Percentiles rank a stretch among this genome's conserved stretches.
Evolutionary conservation across 257 asterid species (phyloP).

Genomic region (Nicotiana sylvestris): DNA sequence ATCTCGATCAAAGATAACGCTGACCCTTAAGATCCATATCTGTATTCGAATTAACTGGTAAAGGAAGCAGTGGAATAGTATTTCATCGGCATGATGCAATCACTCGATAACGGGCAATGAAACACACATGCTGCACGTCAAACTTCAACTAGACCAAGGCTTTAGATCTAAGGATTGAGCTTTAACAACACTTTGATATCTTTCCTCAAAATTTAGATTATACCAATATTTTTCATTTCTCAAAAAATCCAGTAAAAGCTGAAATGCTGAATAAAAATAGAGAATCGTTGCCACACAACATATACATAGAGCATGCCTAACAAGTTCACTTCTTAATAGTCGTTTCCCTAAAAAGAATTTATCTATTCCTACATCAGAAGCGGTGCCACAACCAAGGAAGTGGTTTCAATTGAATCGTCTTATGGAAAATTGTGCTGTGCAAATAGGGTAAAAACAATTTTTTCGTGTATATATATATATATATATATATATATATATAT

Average conservation of each 20-base stretch:
- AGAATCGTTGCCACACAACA: not conserved
- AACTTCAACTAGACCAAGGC: not conserved
- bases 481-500: too few species aligned
- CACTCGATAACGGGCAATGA: not conserved
- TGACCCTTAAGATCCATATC: not conserved
- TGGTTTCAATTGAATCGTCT: too few species aligned
- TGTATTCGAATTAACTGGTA: not conserved
- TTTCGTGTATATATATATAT: too few species aligned
- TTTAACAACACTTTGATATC: not conserved
- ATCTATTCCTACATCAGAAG: not conserved
- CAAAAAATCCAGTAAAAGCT: not conserved
- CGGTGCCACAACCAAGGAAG: too few species aligned
- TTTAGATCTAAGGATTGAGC: not conserved
- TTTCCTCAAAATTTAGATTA: not conserved
- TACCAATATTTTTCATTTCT: not conserved
- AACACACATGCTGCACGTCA: not conserved
- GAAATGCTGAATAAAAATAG: not conserved
- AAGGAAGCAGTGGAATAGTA: not conserved
- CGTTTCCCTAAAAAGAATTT: not conserved
- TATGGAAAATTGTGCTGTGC: too few species aligned
- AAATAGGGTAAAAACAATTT: too few species aligned
- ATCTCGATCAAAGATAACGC: not conserved
- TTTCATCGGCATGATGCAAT: not conserved
- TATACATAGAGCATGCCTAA: not conserved
- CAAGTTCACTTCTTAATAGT: not conserved